Evolutionary conservation across 257 asterid genomes (phyloP).

Genomic region (Henckelia pumila): DNA sequence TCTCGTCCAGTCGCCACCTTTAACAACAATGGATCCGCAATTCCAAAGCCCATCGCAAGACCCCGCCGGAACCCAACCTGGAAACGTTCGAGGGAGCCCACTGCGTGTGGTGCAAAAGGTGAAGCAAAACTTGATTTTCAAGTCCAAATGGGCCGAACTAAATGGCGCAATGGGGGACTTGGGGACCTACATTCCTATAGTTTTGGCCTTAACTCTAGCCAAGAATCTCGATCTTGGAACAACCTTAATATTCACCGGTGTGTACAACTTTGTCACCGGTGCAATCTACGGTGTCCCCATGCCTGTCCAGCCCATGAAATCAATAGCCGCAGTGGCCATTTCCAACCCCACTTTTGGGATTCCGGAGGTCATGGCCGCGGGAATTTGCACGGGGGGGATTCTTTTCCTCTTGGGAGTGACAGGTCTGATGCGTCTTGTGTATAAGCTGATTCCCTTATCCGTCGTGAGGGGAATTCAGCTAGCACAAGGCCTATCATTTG

Average conservation of each 20-base stretch:
- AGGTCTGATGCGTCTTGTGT: constrained; percentile 62
- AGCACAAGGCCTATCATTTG: constrained; percentile 77
- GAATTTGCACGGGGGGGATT: constrained; percentile 64
- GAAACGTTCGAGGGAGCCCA: constrained; percentile 19
- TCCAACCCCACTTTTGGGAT: constrained; percentile 50
- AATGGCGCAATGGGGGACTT: constrained; percentile 90
- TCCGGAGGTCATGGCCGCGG: constrained; percentile 83
- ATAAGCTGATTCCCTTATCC: constrained; percentile 57
- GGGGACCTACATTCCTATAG: constrained; percentile 72
- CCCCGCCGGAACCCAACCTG: constrained; percentile 9
- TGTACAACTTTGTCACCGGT: constrained; percentile 61
- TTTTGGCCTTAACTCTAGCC: constrained; percentile 64
- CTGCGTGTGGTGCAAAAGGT: constrained; percentile 23
- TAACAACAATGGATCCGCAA: constrained; percentile 24
- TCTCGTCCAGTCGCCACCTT: too few relatives aligned
- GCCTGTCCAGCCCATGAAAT: constrained; percentile 90
- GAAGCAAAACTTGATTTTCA: constrained; percentile 43
- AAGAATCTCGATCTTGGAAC: constrained; percentile 72
- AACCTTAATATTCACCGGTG: constrained; percentile 68
- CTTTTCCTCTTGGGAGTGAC: constrained; percentile 53
- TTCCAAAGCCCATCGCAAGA: constrained; percentile 12
- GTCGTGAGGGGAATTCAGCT: constrained; percentile 80
- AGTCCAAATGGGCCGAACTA: constrained; percentile 63
- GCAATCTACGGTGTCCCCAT: constrained; percentile 72
- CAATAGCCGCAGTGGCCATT: constrained; percentile 81